Evolutionary conservation across 192 early-diverging fungal genomes (phyloP), one percentile per base, ranked within the genome.

Genomic region (Entophlyctis luteolus): DNA sequence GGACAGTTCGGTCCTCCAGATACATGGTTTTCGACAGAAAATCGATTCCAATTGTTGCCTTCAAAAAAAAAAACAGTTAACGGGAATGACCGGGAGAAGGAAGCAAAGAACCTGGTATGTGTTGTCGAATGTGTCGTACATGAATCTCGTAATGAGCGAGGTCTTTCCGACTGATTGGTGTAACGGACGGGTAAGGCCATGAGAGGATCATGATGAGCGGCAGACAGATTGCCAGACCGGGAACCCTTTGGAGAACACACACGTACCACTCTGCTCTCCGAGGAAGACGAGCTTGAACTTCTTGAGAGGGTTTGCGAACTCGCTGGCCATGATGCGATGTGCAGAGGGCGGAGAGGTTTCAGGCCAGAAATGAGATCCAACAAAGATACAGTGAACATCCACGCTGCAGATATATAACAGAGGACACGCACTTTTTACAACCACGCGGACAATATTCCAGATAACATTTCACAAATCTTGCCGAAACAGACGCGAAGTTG

Each of bases 61-160:
- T 68, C 18, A 47, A 46, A 34, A 25, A 14, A 23, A 49, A 53
- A 31, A 31, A 37, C 18, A 25, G 18, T 25, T 16, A 28, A 28
- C 50, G 12, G 50, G 12, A 20, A 53, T 28, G 29, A 22, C 22
- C 25, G 50, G 14, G 50, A 14, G 12, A 25, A 53, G 18, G 14
- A 27, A 23, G 50, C 0, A 28, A 18, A 2, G n/a, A 62, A 75
- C 76, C 67, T 84, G 93, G 79, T 99, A 98, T 35, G 93, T 93
- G 67, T 94, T 95, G 85, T 99, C 95, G 75, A 99, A 99, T n/a
- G 93, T 98, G 70, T 99, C 97, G 75, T 99, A 98, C 95, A 99
- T 99, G 79, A 99, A 99, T 29, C 97, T 87, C 18, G 95, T 99
- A 67, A 99, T 98, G 47, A 99, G 86, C 8, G 95, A 98, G 1